Evolutionary conservation across 148 eudicot genomes (phyloP).

Genomic region (Hydrangea macrophylla): DNA sequence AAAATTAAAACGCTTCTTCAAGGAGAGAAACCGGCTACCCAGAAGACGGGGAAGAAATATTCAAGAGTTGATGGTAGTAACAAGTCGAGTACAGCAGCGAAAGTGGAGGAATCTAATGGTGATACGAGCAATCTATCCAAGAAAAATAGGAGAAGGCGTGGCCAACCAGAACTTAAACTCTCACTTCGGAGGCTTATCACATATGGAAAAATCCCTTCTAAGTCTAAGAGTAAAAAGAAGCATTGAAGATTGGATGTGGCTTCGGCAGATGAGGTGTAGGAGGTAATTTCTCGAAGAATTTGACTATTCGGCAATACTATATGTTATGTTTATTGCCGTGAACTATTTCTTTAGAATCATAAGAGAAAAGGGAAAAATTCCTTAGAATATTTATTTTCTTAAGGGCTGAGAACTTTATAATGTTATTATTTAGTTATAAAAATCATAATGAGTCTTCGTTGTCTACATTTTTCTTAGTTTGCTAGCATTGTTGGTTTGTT

Average conservation of each 20-base stretch:
- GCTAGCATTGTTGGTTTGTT: neutral
- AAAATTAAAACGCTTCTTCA: constrained; percentile 25
- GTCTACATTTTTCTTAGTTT: neutral
- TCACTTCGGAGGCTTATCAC: constrained; percentile 47
- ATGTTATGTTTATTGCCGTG: neutral
- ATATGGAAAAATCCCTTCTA: constrained; percentile 50
- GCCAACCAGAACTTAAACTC: constrained; percentile 37
- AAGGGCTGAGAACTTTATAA: neutral
- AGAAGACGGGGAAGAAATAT: constrained; percentile 26
- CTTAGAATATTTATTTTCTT: neutral
- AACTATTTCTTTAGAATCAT: neutral
- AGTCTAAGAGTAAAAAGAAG: constrained; percentile 56
- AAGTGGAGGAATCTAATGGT: constrained; percentile 26
- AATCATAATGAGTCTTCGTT: neutral
- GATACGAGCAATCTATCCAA: constrained; percentile 42
- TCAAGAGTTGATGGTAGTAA: constrained; percentile 18
- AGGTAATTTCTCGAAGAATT: constrained; percentile 12
- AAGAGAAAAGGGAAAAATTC: neutral
- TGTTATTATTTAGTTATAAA: neutral
- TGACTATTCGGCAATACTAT: neutral
- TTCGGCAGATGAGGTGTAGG: neutral
- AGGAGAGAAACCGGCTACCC: constrained; percentile 25
- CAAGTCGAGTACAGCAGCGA: constrained; percentile 4
- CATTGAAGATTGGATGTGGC: constrained; percentile 15
- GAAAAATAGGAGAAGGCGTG: constrained; percentile 47